Evolutionary conservation across 75 land plant species (phyloP), one percentile per base, ranked within the genome.

Genomic region (Picea glauca): DNA sequence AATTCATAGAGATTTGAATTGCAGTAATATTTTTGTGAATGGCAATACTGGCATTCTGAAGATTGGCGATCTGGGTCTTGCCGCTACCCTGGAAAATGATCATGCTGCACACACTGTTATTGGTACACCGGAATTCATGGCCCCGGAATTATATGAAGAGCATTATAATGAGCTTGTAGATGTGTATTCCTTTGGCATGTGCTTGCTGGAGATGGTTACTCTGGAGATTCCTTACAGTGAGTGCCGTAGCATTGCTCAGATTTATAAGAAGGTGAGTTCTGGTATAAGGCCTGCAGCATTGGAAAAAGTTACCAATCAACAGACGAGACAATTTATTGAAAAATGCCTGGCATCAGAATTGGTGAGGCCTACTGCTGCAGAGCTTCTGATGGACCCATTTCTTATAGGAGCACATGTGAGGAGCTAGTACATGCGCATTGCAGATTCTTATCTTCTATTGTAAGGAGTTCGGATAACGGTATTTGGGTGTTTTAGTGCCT

Each of bases 101-200:
- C 88, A 82, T 66, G 72, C 76, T 17, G 90, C 91, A 15, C 93
- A 91, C 62, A 83, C 93, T 5, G 68, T 91, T 15, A 67, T 93
- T 11, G 93, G 96, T 3, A 93, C 93, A 58, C 96, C 96, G 13
- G 96, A 91, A 84, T 93, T 84, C 82, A 93, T 93, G 96, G 96
- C 96, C 18, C 96, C 96, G 11, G 96, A 93, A 81, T 84, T 91
- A 68, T 93, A 89, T 76, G 88, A 91, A 32, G 93, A 91, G 65
- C 82, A 91, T 59, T 93, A 93, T 89, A 89, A 93, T 30, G 96
- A 91, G 76, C 81, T 79, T 63, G 92, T 89, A 1, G 96, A 93
- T 85, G 83, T 93, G 30, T 93, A 91, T 81, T 89, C 96, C 12
- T 93, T 89, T 78, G 96, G 92, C 15, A 82, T 93, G 96, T 89